phyloP scores from a whole-genome alignment of 306 rosid species.

The Vachellia pachyceras region DNA sequence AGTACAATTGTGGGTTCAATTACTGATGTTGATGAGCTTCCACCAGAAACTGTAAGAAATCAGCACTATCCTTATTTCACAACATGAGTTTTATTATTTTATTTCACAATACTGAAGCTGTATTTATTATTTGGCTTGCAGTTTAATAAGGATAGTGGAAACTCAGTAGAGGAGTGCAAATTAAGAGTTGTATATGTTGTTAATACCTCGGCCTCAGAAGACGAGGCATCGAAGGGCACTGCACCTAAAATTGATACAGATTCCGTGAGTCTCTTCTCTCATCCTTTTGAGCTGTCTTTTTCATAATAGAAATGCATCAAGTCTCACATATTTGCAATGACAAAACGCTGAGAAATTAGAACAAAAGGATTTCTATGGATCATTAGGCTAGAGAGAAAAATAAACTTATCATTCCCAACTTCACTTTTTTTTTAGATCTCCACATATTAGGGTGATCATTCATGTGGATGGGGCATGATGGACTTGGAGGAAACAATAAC shows the following conservation, averaged over 20 bases:
- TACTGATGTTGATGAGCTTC: constrained; percentile 70
- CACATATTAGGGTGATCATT: constrained; percentile 1
- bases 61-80: constrained; percentile 24
- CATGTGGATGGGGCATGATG: constrained; percentile 4
- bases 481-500: constrained; percentile 15
- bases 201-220: constrained; percentile 51
- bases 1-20: constrained; percentile 61
- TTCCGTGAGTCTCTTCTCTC: constrained; percentile 56
- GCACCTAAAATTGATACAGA: constrained; percentile 41
- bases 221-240: constrained; percentile 46
- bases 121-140: constrained; percentile 36
- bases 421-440: not conserved
- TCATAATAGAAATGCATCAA: not conserved
- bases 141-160: constrained; percentile 78
- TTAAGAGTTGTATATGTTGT: constrained; percentile 62
- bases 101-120: not conserved
- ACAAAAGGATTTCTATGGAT: not conserved
- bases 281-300: not conserved
- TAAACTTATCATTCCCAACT: not conserved
- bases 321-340: not conserved
- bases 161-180: constrained; percentile 70
- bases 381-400: not conserved
- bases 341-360: not conserved
- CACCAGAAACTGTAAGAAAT: constrained; percentile 60
- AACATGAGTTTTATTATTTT: not conserved